phyloP scores from a whole-genome alignment of 2,329 filamentous ascomycete species.

The Ophiocordyceps sinensis region DNA sequence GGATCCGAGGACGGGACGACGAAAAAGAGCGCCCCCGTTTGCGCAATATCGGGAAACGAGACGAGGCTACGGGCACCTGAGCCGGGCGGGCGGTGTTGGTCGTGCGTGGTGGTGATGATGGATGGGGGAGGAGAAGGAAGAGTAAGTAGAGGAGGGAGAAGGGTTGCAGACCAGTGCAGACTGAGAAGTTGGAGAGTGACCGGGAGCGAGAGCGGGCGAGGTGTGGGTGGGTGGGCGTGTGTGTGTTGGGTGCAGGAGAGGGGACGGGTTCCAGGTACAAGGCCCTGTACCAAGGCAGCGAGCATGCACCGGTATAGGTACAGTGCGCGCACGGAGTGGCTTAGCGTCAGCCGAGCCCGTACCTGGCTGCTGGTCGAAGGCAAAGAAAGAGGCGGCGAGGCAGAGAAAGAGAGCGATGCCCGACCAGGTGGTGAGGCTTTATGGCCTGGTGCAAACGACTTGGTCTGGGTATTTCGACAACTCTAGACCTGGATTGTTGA shows the following conservation, averaged over 20 bases:
- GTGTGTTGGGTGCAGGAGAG: slow-evolving; percentile 1
- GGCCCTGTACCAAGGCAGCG: not conserved
- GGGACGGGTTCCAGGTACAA: not conserved
- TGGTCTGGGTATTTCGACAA: no score
- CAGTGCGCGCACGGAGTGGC: not conserved
- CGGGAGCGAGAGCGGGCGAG: not conserved
- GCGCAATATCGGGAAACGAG: not conserved
- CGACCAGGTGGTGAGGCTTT: no score
- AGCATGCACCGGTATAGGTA: not conserved
- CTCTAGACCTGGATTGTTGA: no score
- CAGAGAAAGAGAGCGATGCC: not conserved
- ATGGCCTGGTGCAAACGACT: no score
- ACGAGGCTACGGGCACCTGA: not conserved
- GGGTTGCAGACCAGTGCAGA: slow-evolving; percentile 1
- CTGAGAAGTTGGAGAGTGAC: slow-evolving; percentile 1
- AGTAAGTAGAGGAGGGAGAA: not conserved
- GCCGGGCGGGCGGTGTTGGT: not conserved
- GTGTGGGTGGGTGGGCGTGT: slow-evolving; percentile 1
- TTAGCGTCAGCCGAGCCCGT: not conserved
- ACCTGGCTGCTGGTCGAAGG: not conserved
- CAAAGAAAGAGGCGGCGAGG: not conserved
- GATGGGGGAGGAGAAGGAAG: slow-evolving; percentile 1
- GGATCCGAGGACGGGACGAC: not conserved
- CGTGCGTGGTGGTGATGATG: not conserved
- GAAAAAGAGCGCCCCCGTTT: not conserved